These are phyloP conservation scores for Byssochlamys sp. DNA, from an alignment of 2,329 filamentous ascomycete genomes.

Conservation along the genomic window DNA sequence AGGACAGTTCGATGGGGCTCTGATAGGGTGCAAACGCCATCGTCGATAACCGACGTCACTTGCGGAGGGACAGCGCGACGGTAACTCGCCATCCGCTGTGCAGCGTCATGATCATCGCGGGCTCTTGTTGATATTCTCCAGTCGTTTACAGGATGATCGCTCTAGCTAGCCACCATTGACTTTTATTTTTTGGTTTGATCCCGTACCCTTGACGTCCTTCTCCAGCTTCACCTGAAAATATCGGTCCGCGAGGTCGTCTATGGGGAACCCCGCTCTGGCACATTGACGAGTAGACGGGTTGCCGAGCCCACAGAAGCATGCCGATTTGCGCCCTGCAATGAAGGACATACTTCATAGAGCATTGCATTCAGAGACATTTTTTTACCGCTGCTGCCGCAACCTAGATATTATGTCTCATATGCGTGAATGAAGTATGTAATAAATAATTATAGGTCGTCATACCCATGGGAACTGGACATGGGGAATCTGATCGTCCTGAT, in stretches of 20 bases:
- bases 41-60: background rate
- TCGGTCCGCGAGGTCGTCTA: background rate
- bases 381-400: background rate
- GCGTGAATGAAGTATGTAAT: background rate
- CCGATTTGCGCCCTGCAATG: background rate
- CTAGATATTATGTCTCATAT: background rate
- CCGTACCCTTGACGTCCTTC: background rate
- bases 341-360: background rate
- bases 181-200: background rate
- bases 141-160: background rate
- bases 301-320: background rate
- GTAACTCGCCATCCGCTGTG: background rate
- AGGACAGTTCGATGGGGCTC: background rate
- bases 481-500: background rate
- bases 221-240: background rate
- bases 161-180: background rate
- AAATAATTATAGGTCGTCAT: background rate
- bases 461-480: background rate
- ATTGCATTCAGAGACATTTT: background rate
- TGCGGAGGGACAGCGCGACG: background rate
- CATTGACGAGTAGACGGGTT: background rate
- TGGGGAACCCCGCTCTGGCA: background rate
- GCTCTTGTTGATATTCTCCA: background rate
- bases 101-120: background rate
- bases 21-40: background rate